A percentile compares a stretch with the other conserved stretches of the same genome.
phyloP scores from a whole-genome alignment of 1,284 basidiomycete genomes.

The Mycosarcoma maydis region DNA sequence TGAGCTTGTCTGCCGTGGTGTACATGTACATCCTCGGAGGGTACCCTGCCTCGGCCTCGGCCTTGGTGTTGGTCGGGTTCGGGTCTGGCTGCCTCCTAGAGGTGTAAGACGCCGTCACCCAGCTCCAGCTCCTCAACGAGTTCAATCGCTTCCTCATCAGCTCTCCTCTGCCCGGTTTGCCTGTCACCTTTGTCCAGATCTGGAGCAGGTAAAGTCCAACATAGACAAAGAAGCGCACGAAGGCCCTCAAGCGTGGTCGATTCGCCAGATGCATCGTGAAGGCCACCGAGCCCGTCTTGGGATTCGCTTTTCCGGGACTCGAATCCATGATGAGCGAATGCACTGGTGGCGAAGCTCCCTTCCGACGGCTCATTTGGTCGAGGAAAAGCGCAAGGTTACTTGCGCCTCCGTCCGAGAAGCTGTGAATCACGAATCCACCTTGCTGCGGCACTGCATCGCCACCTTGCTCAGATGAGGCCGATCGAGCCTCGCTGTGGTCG shows the following conservation, averaged over 20 bases:
- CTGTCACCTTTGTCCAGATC: conserved; percentile 32
- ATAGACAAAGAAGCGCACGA: conserved; percentile 35
- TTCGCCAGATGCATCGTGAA: conserved; percentile 55
- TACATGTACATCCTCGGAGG: conserved; percentile 60
- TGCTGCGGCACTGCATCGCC: not conserved
- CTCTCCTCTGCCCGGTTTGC: conserved; percentile 33
- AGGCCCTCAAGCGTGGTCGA: conserved; percentile 29
- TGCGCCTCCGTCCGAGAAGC: conserved; percentile 58
- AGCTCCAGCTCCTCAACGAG: conserved; percentile 43
- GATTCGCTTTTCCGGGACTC: conserved; percentile 49
- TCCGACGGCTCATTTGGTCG: conserved; percentile 21
- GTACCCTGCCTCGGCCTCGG: conserved; percentile 5
- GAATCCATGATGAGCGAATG: conserved; percentile 53
- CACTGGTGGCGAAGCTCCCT: conserved; percentile 10
- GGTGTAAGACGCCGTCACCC: conserved; percentile 32
- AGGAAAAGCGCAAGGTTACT: conserved; percentile 48
- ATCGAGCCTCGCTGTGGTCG: conserved; percentile 24
- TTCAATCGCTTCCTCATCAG: conserved; percentile 47
- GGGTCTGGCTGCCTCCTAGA: conserved; percentile 1
- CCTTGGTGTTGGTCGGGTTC: not conserved
- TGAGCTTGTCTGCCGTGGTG: conserved; percentile 52
- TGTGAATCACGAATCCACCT: conserved; percentile 36
- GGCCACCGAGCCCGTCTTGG: conserved; percentile 41
- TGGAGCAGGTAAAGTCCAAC: conserved; percentile 36
- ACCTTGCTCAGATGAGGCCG: conserved; percentile 10